Evolutionary conservation across 2,329 filamentous ascomycete genomes (phyloP).

Genomic region (Rhynchosporium secalis): DNA sequence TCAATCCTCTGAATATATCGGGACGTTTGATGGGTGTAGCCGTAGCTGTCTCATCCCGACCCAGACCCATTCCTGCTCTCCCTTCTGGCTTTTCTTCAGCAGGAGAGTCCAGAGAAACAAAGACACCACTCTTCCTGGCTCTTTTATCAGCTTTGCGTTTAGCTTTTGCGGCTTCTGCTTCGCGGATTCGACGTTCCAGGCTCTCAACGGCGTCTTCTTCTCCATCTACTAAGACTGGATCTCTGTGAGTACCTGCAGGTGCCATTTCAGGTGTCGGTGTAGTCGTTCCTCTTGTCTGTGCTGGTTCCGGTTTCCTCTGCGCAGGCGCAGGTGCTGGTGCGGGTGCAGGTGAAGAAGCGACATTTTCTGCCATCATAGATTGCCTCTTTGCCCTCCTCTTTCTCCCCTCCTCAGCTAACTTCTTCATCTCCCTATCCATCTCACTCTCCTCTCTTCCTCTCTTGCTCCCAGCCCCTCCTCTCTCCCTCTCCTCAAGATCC

Average conservation of each 20-base stretch:
- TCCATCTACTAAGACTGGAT: constrained; percentile 24
- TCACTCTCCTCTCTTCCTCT: constrained; percentile 55
- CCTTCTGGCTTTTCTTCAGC: neutral
- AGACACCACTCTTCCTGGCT: constrained; percentile 42
- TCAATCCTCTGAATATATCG: constrained; percentile 41
- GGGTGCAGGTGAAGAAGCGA: constrained; percentile 16
- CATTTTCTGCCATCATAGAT: constrained; percentile 41
- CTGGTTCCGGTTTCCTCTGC: constrained; percentile 19
- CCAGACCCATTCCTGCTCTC: constrained; percentile 16
- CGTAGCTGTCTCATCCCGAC: constrained; percentile 23
- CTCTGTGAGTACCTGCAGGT: constrained; percentile 11
- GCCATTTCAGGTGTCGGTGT: constrained; percentile 4
- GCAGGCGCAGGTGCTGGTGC: constrained; percentile 19
- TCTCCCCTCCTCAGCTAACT: constrained; percentile 53
- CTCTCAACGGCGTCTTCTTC: constrained; percentile 47
- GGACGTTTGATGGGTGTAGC: constrained; percentile 39
- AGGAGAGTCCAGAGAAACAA: constrained; percentile 34
- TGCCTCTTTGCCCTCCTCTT: constrained; percentile 51
- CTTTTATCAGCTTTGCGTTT: constrained; percentile 41
- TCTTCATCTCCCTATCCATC: constrained; percentile 51
- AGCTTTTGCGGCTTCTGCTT: constrained; percentile 44
- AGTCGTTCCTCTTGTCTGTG: neutral
- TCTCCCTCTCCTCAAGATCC: constrained; percentile 78
- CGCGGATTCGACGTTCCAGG: constrained; percentile 47
- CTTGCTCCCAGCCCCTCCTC: constrained; percentile 57